A percentile compares a stretch with the other conserved stretches of the same genome.
Conservation (phyloP, 2,329 filamentous ascomycete genomes). For the Falciphora oryzae region DNA sequence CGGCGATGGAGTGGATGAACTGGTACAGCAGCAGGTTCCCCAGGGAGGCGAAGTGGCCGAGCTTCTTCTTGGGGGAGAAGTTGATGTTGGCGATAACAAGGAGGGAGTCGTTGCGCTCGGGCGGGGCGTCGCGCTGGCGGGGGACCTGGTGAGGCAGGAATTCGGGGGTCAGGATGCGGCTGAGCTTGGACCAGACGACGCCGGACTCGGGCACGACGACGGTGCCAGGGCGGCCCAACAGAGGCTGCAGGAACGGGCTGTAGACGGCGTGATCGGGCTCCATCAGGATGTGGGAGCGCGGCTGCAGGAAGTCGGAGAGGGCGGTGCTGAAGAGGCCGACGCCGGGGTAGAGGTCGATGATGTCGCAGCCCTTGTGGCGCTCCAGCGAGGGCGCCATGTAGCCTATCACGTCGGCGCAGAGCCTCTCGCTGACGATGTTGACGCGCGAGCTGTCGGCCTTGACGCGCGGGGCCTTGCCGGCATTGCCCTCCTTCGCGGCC, state of each 20-base stretch:
- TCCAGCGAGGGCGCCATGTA: conserved; percentile 65
- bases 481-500: conserved; percentile 2
- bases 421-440: conserved; percentile 44
- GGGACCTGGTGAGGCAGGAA: conserved; percentile 50
- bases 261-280: conserved; percentile 62
- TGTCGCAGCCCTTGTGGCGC: conserved; percentile 70
- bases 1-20: conserved; percentile 53
- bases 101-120: conserved; percentile 62
- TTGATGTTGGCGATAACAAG: conserved; percentile 66
- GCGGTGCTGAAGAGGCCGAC: conserved; percentile 70
- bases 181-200: conserved; percentile 55
- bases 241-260: conserved; percentile 51
- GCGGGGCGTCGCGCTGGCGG: conserved; percentile 30
- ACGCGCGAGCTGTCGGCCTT: conserved; percentile 36
- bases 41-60: conserved; percentile 49
- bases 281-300: conserved; percentile 76
- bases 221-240: conserved; percentile 44
- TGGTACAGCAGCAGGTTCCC: conserved; percentile 54
- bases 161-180: conserved; percentile 42
- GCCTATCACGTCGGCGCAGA: conserved; percentile 62
- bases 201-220: conserved; percentile 50
- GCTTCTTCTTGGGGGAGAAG: conserved; percentile 44
- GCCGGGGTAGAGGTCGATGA: conserved; percentile 84
- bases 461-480: neutral
- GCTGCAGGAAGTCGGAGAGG: conserved; percentile 68